Evolutionary conservation across 2,329 filamentous ascomycete genomes (phyloP), one percentile per base, ranked within the genome.

Genomic region (Xylogone sp.): DNA sequence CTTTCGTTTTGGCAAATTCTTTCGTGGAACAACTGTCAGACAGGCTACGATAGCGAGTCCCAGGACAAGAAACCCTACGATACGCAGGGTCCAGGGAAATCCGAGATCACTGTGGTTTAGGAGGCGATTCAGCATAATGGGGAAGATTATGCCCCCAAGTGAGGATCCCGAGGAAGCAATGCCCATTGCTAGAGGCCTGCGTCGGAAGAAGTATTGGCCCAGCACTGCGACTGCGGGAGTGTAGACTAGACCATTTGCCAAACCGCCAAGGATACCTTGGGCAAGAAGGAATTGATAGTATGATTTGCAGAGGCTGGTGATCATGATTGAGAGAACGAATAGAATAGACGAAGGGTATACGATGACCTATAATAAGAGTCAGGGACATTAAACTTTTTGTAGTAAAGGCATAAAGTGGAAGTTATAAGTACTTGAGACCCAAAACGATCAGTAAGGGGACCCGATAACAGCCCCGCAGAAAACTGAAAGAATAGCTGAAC

Each of bases 271-370:
- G 2, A 76, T 52, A 1, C 71, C 73, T 55, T 78, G 73, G 1
- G 69, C 65, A 1, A 75, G 64, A 29, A 79, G 63, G 56, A 79
- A 75, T 34, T 80, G 77, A 55, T 73, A 81, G 62, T 77, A 80
- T 49, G 76, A 60, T 0, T 67, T 76, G 50, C 70, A 83, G 52
- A 85, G 64, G 10, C 73, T 77, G 0, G 77, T 72, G 78, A 85
- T 82, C 79, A 86, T 84, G 9, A 85, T 60, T 2, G 78, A 76
- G 49, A 85, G 76, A 12, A 85, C 75, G 49, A 82, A 75, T 18
- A 82, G 60, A 44, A 82, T 65, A 0, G 71, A 62, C 1, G 65
- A 65, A 0, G 68, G 66, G 2, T 62, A 60, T 21, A 72, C 59
- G 19, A 71, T 51, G 64, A 69, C n/a, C 16, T 8, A 20, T 16